Evolutionary conservation across 1,139 yeast species (phyloP), one percentile per base, ranked within the genome.

Genomic region (Kluyveromyces sp.): DNA sequence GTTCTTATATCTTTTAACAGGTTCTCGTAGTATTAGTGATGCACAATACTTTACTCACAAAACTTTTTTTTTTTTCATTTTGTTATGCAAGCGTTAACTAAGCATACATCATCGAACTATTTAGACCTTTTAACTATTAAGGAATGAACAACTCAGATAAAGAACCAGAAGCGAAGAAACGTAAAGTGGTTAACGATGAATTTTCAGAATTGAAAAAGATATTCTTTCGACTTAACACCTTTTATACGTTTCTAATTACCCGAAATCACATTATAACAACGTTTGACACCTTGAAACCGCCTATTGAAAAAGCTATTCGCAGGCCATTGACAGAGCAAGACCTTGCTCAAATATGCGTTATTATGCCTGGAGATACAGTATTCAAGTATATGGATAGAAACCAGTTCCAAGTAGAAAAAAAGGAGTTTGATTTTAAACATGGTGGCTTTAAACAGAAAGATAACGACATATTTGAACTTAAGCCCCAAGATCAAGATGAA

Each of bases 321-420:
- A 53, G 75, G 37, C 60, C 60, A 5, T 54, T 75, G 31, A 56
- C 62, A 2, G 56, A 64, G 34, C 58, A 65, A 7, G 95, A 86
- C 60, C 72, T 85, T 39, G 87, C 95, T 1, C 71, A 73, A 47
- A 73, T 89, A 39, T 76, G 73, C 43, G 73, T 67, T n/a, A 60
- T 90, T 3, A 61, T 85, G 8, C 95, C 96, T 0, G 68, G 74
- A 26, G 90, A 83, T 42, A 77, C 85, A 25, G 68, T 80, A 2
- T 80, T 81, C 55, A 86, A 78, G 44, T 89, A 86, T 61, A 81
- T 85, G 35, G 90, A 84, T 58, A 86, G 81, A 59, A 80, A 81
- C 56, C 87, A 83, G 54, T 66, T 83, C 31, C 63, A 70, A 48
- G 56, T 72, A 51, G 78, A 70, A 56, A 60, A 74, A 53, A 63